Percentiles rank a stretch among this genome's conserved stretches.
phyloP scores from a whole-genome alignment of 352 stramenopile species.

The Phytophthora cactorum region DNA sequence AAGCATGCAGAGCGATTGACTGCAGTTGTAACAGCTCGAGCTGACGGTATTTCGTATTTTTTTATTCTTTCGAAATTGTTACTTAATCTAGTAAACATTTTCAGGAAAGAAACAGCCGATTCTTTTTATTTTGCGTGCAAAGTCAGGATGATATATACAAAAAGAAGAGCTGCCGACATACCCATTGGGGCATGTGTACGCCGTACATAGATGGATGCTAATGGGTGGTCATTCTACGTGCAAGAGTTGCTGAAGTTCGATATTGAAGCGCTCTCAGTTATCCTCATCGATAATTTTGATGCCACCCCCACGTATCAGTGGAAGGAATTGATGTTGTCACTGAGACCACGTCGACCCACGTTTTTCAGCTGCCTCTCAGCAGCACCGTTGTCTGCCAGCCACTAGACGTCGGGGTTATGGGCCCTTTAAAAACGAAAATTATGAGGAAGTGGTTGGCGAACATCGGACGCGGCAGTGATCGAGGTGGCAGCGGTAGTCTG shows the following conservation, averaged over 20 bases:
- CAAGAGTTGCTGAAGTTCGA: slow-evolving; percentile 12
- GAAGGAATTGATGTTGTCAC: not conserved
- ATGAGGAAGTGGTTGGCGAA: not conserved
- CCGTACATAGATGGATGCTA: slow-evolving; percentile 1
- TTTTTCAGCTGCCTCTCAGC: not conserved
- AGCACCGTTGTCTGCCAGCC: not conserved
- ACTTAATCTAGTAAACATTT: not conserved
- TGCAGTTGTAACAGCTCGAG: not conserved
- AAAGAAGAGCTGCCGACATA: not conserved
- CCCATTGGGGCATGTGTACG: not conserved
- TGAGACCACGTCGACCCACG: not conserved
- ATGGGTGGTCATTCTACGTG: slow-evolving; percentile 11
- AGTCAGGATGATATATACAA: not conserved
- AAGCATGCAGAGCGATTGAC: not conserved
- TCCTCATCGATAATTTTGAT: slow-evolving; percentile 5
- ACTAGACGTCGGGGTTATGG: not conserved
- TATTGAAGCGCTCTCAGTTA: slow-evolving; percentile 1
- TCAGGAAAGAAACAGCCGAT: slow-evolving; percentile 10
- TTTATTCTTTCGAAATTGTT: not conserved
- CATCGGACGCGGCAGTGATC: not conserved
- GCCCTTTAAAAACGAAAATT: not conserved
- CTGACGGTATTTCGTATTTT: not conserved
- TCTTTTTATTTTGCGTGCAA: slow-evolving; percentile 8
- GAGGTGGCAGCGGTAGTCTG: not conserved
- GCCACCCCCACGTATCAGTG: not conserved